Percentiles rank a stretch among this genome's conserved stretches.
These are phyloP conservation scores for Teratosphaeria zuluensis DNA, from an alignment of 2,329 filamentous ascomycete species.

Conservation along the genomic window DNA sequence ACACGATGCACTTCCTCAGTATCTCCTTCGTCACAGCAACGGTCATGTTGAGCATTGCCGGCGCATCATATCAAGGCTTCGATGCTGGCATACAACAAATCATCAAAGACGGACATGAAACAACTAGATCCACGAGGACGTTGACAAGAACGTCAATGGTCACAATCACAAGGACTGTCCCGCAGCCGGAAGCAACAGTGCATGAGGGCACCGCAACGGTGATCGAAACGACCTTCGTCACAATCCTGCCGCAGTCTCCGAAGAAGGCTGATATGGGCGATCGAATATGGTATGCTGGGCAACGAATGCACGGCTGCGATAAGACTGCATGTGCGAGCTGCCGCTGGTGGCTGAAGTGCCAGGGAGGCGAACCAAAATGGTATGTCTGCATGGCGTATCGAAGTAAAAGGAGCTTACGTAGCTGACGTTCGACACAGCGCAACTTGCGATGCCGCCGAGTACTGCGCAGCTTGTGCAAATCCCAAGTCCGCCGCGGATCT, in stretches of 20 bases:
- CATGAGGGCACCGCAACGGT: neutral
- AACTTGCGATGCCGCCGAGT: constrained; percentile 4
- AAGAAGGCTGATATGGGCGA: neutral
- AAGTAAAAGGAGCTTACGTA: neutral
- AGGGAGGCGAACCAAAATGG: constrained; percentile 2
- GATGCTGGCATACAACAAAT: constrained; percentile 4
- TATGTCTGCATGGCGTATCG: neutral
- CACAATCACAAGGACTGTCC: neutral
- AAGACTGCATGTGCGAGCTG: constrained; percentile 9
- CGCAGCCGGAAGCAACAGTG: neutral
- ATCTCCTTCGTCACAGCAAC: neutral
- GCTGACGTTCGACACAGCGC: constrained; percentile 1
- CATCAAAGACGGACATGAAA: neutral
- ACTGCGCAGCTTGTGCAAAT: constrained; percentile 1
- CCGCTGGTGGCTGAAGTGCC: constrained; percentile 3
- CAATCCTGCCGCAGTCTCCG: neutral
- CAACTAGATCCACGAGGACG: constrained; percentile 1
- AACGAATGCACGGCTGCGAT: constrained; percentile 3
- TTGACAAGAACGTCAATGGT: neutral
- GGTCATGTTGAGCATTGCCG: neutral
- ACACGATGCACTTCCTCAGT: neutral
- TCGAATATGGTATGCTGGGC: constrained; percentile 5
- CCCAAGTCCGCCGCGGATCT: neutral
- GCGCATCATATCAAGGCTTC: neutral
- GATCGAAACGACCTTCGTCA: neutral